Evolutionary conservation across 2,329 filamentous ascomycete genomes (phyloP).

Genomic region (Epichloe gansuensis): DNA sequence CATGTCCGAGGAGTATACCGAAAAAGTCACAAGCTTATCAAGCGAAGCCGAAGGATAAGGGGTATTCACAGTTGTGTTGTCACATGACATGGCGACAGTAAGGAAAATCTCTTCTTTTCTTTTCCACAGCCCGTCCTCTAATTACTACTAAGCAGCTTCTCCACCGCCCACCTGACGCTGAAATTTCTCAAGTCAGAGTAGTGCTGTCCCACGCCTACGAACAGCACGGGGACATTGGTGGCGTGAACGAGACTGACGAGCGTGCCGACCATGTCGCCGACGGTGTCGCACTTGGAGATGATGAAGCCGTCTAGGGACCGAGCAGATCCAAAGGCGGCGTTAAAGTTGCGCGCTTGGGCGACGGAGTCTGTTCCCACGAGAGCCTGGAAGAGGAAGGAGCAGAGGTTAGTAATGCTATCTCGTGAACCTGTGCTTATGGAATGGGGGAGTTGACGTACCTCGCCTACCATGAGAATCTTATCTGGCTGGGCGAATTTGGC

Average conservation of each 20-base stretch:
- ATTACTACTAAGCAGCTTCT: slow-evolving; percentile 45
- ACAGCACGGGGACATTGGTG: slow-evolving; percentile 89
- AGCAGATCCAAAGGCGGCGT: slow-evolving; percentile 72
- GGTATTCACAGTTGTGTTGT: too few relatives aligned
- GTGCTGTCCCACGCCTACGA: slow-evolving; percentile 64
- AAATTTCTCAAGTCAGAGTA: slow-evolving; percentile 57
- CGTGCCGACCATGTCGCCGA: slow-evolving; percentile 96
- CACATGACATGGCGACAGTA: too few relatives aligned
- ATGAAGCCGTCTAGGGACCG: slow-evolving; percentile 89
- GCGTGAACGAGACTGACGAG: slow-evolving; percentile 95
- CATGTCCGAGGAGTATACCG: too few relatives aligned
- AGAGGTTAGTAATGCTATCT: background rate
- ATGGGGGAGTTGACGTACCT: slow-evolving; percentile 21
- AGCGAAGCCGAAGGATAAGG: too few relatives aligned
- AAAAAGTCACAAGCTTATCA: too few relatives aligned
- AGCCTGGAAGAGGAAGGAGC: slow-evolving; percentile 34
- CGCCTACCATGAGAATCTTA: slow-evolving; percentile 92
- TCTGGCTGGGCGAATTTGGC: slow-evolving; percentile 91
- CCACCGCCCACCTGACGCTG: slow-evolving; percentile 56
- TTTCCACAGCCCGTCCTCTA: slow-evolving; percentile 13
- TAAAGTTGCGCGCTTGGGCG: slow-evolving; percentile 92
- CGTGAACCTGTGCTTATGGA: slow-evolving; percentile 4
- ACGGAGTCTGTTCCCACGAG: slow-evolving; percentile 93
- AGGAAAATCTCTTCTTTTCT: too few relatives aligned
- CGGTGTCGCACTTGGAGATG: slow-evolving; percentile 96